Evolutionary conservation across 495 filamentous ascomycete species (phyloP), one percentile per base, ranked within the genome.

Genomic region (Pyronema domesticum): DNA sequence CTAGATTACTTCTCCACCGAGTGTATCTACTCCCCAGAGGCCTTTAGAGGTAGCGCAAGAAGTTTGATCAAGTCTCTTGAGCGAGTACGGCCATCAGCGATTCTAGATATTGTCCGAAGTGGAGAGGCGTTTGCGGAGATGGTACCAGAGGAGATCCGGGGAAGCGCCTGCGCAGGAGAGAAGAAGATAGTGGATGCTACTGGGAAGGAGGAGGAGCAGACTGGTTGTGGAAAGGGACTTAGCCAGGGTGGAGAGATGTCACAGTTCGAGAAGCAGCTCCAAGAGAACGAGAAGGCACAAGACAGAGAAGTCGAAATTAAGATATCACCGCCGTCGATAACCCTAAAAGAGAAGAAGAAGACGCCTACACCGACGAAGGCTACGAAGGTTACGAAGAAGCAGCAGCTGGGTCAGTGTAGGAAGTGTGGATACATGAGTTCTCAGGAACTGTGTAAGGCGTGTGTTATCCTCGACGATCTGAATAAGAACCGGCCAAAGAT

Each of bases 1-100:
- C 74, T 98, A 55, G 91, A 96, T 67, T 98, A 98, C 69, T 98
- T 98, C 70, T 89, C 80, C 58, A 98, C 91, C 0, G 91, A 98
- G 71, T 98, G 91, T 71, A 87, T 96, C 53, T 98, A 98, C 70
- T 94, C 86, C 48, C 91, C 91, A 0, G 91, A 98, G 71, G 91
- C 93, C n/a, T 98, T 98, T 61, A 77, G 91, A 23, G 91, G 91
- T 0, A 93, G 84, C 58, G 91, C 91, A 7, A 77, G 91, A 49
- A 83, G 80, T 15, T 69, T 98, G 57, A 94, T 98, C 68, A 98
- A 98, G 72, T 89, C 87, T 61, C 69, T 98, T 23, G 91, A 98
- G 72, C 81, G 82, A 56, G 83, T 98, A 35, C 76, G 91, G 13
- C 89, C 91, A 1, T 95, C 86, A 53, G 86, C 89, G 1, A 95